Evolutionary conservation across 2,329 filamentous ascomycete species (phyloP).

Genomic region (Trichocomaceae sp.): DNA sequence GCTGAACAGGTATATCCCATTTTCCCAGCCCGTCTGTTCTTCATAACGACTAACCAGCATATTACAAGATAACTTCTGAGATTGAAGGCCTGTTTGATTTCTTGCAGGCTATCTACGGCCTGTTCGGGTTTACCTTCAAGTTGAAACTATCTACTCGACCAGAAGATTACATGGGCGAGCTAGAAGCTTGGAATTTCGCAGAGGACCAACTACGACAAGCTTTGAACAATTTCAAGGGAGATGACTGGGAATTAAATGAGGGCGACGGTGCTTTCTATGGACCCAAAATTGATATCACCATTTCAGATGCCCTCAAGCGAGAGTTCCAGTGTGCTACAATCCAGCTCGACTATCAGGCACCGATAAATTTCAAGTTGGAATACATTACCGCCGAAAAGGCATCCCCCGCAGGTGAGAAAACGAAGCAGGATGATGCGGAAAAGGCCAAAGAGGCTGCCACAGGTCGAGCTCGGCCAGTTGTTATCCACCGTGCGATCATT

Average conservation of each 20-base stretch:
- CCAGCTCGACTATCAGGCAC: slow-evolving; percentile 84
- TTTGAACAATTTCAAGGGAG: slow-evolving; percentile 67
- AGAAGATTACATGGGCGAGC: slow-evolving; percentile 81
- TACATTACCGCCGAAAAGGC: slow-evolving; percentile 66
- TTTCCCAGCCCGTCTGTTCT: not conserved
- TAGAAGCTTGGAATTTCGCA: slow-evolving; percentile 82
- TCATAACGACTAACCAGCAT: not conserved
- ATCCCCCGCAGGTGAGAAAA: slow-evolving; percentile 1
- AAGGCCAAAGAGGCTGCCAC: slow-evolving; percentile 31
- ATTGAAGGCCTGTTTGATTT: slow-evolving; percentile 85
- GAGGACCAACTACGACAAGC: slow-evolving; percentile 74
- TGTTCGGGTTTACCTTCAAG: slow-evolving; percentile 86
- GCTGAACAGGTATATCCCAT: slow-evolving; percentile 57
- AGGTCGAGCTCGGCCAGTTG: slow-evolving; percentile 45
- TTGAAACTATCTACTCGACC: slow-evolving; percentile 86
- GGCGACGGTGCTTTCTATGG: slow-evolving; percentile 98
- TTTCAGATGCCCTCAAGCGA: slow-evolving; percentile 77
- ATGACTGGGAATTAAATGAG: slow-evolving; percentile 82
- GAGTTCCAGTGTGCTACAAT: slow-evolving; percentile 90
- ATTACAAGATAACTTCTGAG: slow-evolving; percentile 55
- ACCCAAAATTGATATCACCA: slow-evolving; percentile 96
- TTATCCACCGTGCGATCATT: slow-evolving; percentile 47
- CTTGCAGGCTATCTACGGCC: slow-evolving; percentile 68
- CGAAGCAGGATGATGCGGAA: slow-evolving; percentile 20
- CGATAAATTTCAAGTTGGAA: slow-evolving; percentile 78